phyloP scores from a whole-genome alignment of 1,284 basidiomycete species.

The Cerioporus squamosus region DNA sequence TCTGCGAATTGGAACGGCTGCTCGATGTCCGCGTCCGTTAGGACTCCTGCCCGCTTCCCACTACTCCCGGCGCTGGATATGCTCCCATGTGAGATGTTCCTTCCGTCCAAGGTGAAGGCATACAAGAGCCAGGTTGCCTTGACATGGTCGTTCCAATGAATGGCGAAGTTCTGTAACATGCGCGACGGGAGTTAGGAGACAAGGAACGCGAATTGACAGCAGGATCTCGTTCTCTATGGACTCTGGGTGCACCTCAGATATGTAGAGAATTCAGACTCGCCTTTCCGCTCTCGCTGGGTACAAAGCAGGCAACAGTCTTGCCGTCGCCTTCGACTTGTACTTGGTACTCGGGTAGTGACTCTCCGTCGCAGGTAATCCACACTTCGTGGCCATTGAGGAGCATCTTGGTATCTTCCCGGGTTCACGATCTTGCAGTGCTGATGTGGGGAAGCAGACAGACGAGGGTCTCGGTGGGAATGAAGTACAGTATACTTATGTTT shows the following conservation, averaged over 20 bases:
- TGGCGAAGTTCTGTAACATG: conserved; percentile 1
- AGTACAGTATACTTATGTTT: too few relatives aligned
- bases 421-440: neutral
- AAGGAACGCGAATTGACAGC: neutral
- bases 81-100: neutral
- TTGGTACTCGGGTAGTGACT: conserved; percentile 7
- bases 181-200: neutral
- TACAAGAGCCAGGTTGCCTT: neutral
- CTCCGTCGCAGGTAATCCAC: conserved; percentile 10
- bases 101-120: conserved; percentile 5
- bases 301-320: conserved; percentile 15
- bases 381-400: conserved; percentile 5
- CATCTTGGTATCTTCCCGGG: neutral
- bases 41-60: neutral
- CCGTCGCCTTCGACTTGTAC: conserved; percentile 1
- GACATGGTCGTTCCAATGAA: neutral
- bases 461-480: too few relatives aligned
- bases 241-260: neutral
- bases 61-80: neutral
- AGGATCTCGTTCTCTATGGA: neutral
- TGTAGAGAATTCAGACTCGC: neutral
- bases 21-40: neutral
- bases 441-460: neutral
- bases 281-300: conserved; percentile 23
- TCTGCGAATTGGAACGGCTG: conserved; percentile 11